A percentile compares a stretch with the other conserved stretches of the same genome.
Evolutionary conservation across 2,329 filamentous ascomycete genomes (phyloP).

Genomic region (Diaporthe sp.): DNA sequence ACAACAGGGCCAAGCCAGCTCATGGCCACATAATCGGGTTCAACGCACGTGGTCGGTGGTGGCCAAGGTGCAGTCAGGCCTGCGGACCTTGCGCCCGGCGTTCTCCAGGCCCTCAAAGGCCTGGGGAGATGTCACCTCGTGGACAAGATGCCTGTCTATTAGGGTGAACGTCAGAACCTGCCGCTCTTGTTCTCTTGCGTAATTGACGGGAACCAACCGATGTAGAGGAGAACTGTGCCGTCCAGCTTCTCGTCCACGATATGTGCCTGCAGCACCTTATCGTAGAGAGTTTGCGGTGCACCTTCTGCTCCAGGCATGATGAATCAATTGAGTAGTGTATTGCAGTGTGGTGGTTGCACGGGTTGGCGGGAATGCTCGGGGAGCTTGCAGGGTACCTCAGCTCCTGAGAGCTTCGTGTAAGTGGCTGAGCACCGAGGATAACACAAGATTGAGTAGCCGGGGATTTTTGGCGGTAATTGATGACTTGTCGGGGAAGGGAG

Average conservation of each 20-base stretch:
- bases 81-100: conserved; percentile 86
- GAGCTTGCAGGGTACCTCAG: conserved; percentile 1
- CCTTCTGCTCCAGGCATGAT: conserved; percentile 83
- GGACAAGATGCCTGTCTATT: conserved; percentile 91
- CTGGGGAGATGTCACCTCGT: conserved; percentile 99
- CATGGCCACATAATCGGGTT: background rate
- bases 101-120: conserved; percentile 96
- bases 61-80: conserved; percentile 96
- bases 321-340: conserved; percentile 5
- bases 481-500: background rate
- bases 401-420: conserved; percentile 24
- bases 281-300: conserved; percentile 89
- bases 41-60: conserved; percentile 93
- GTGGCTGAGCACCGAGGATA: background rate
- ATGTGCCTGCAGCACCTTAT: conserved; percentile 96
- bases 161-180: conserved; percentile 22
- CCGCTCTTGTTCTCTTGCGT: background rate
- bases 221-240: conserved; percentile 93
- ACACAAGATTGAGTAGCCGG: background rate
- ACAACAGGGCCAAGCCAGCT: background rate
- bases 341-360: conserved; percentile 30
- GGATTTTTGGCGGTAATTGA: background rate
- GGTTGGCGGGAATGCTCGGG: background rate
- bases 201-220: conserved; percentile 72
- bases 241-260: conserved; percentile 96